Percentiles rank a stretch among this genome's conserved stretches.
phyloP scores from a whole-genome alignment of 2,329 filamentous ascomycete species.

The Ophiosphaerella narmari region DNA sequence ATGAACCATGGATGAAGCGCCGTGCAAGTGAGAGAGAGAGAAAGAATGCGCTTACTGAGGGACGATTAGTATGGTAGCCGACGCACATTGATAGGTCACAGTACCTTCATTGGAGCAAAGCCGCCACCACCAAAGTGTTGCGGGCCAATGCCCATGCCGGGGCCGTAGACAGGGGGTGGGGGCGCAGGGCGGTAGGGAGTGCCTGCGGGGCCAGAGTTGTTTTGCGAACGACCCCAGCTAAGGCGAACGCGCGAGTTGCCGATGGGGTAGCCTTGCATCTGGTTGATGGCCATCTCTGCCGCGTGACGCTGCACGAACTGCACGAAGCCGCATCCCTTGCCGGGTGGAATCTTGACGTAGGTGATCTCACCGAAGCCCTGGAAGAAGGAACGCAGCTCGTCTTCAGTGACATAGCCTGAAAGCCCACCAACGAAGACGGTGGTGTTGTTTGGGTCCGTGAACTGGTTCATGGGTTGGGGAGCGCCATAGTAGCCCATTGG shows the following conservation, averaged over 20 bases:
- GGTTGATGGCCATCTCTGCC: conserved; percentile 99
- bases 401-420: conserved; percentile 97
- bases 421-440: conserved; percentile 98
- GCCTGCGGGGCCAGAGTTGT: conserved; percentile 95
- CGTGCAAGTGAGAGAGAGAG: conserved; percentile 40
- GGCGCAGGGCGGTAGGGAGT: conserved; percentile 96
- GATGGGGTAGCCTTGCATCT: conserved; percentile 99
- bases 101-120: conserved; percentile 70
- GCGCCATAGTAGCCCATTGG: conserved; percentile 68
- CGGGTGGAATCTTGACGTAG: conserved; percentile 99
- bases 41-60: conserved; percentile 46
- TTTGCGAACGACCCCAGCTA: conserved; percentile 97
- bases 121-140: conserved; percentile 63
- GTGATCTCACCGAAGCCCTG: conserved; percentile 99
- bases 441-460: conserved; percentile 99
- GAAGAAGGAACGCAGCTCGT: conserved; percentile 99
- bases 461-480: conserved; percentile 94
- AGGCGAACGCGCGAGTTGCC: conserved; percentile 97
- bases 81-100: conserved; percentile 3
- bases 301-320: conserved; percentile 99
- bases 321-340: conserved; percentile 98
- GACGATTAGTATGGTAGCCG: conserved; percentile 6
- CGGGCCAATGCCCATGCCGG: conserved; percentile 70
- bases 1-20: conserved; percentile 41
- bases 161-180: conserved; percentile 70